Conservation (phyloP, 1,139 yeast species). For the Blastobotrys aristatus region DNA sequence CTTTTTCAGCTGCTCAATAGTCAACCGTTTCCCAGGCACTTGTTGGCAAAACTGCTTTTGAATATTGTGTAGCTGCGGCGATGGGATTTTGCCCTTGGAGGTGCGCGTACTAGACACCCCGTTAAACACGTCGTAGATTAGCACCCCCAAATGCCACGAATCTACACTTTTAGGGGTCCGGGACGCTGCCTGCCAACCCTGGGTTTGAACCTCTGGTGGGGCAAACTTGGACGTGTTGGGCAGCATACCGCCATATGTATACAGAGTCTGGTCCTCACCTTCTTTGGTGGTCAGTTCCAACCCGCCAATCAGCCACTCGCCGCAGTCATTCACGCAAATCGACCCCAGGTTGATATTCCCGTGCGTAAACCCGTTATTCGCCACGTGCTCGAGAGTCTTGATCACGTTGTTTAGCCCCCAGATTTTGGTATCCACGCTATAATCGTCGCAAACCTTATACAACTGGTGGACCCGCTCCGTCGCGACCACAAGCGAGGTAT, state of each 20-base stretch:
- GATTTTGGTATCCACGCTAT: conserved; percentile 38
- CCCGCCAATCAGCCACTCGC: conserved; percentile 86
- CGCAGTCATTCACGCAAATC: conserved; percentile 58
- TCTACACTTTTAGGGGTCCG: conserved; percentile 40
- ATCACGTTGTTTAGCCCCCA: conserved; percentile 50
- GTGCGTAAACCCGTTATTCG: conserved; percentile 62
- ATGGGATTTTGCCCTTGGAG: conserved; percentile 23
- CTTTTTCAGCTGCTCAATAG: conserved; percentile 47
- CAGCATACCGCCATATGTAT: conserved; percentile 30
- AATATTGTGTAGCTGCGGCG: conserved; percentile 20
- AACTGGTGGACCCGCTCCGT: conserved; percentile 77
- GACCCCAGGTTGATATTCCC: conserved; percentile 52
- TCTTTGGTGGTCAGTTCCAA: conserved; percentile 58
- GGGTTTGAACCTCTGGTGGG: conserved; percentile 43
- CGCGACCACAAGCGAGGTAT: conserved; percentile 56
- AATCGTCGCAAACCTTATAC: conserved; percentile 24
- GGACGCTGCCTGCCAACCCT: conserved; percentile 44
- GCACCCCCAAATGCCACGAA: conserved; percentile 56
- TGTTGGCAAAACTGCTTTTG: conserved; percentile 26
- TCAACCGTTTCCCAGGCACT: conserved; percentile 38
- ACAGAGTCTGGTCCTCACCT: conserved; percentile 26
- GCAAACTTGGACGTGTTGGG: conserved; percentile 35
- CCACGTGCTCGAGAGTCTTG: conserved; percentile 35
- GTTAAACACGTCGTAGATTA: conserved; percentile 49
- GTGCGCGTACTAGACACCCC: conserved; percentile 21